Evolutionary conservation across 257 asterid species (phyloP).

Genomic region (Henckelia pumila): DNA sequence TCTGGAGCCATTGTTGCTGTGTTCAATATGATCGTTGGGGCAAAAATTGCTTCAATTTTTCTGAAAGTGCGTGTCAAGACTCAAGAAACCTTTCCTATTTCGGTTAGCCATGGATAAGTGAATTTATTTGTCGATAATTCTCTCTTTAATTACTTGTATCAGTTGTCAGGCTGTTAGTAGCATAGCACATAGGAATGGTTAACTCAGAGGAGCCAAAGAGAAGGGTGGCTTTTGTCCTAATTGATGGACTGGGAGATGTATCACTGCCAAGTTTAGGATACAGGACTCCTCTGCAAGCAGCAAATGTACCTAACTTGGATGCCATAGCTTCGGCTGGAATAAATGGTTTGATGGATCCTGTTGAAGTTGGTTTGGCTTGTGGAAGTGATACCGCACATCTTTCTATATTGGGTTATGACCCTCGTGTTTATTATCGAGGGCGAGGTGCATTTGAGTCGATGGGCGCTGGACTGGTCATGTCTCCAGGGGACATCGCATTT

Average conservation of each 20-base stretch:
- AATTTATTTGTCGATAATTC: no score
- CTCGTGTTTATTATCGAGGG: slow-evolving; percentile 85
- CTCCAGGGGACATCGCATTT: slow-evolving; percentile 94
- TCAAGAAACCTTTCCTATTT: no score
- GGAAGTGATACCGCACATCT: slow-evolving; percentile 99
- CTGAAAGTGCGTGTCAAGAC: no score
- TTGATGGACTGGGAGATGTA: slow-evolving; percentile 94
- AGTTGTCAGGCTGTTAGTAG: not conserved
- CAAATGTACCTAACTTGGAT: slow-evolving; percentile 69
- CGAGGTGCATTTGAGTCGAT: slow-evolving; percentile 98
- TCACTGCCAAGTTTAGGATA: slow-evolving; percentile 74
- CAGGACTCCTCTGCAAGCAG: slow-evolving; percentile 75
- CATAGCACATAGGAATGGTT: slow-evolving; percentile 37
- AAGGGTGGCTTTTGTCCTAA: slow-evolving; percentile 83
- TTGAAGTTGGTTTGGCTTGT: slow-evolving; percentile 90
- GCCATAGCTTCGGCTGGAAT: slow-evolving; percentile 84
- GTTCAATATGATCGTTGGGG: no score
- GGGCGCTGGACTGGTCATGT: slow-evolving; percentile 98
- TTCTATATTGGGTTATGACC: slow-evolving; percentile 88
- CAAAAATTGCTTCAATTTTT: no score
- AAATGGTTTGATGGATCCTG: slow-evolving; percentile 97
- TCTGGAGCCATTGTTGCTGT: no score
- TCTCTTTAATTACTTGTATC: not conserved
- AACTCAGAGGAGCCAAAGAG: slow-evolving; percentile 63
- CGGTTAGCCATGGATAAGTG: not conserved